Percentiles rank a stretch among this genome's conserved stretches.
Conservation (phyloP, 2,329 filamentous ascomycete genomes). For the Cadophora sp. region DNA sequence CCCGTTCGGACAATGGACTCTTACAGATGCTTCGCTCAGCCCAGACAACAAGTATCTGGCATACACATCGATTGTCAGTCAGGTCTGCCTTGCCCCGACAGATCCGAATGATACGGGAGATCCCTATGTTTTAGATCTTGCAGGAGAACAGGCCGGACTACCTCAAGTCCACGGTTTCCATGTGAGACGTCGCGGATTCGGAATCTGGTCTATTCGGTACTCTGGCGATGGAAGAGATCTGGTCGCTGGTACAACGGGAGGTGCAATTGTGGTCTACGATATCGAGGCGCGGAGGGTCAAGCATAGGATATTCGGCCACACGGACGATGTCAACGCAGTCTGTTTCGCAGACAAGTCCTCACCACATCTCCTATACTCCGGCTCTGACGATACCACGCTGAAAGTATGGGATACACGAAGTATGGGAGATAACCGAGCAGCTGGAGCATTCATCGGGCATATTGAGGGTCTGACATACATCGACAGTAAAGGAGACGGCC, state of each 20-base stretch:
- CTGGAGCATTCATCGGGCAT: slow-evolving; percentile 71
- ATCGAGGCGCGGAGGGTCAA: slow-evolving; percentile 81
- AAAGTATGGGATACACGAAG: slow-evolving; percentile 97
- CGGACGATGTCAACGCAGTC: slow-evolving; percentile 93
- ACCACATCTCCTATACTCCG: slow-evolving; percentile 94
- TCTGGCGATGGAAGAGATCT: slow-evolving; percentile 91
- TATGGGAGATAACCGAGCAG: slow-evolving; percentile 81
- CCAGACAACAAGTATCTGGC: slow-evolving; percentile 92
- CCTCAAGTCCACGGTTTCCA: slow-evolving; percentile 10
- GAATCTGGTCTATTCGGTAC: slow-evolving; percentile 91
- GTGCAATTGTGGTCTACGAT: slow-evolving; percentile 88
- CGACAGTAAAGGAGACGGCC: slow-evolving; percentile 72
- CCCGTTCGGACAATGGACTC: slow-evolving; percentile 90
- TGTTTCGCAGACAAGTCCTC: slow-evolving; percentile 90
- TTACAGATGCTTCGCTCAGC: slow-evolving; percentile 90
- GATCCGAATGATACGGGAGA: slow-evolving; percentile 83
- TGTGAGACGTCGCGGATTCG: slow-evolving; percentile 49
- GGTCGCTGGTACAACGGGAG: slow-evolving; percentile 83
- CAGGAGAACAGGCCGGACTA: slow-evolving; percentile 51
- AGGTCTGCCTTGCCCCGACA: slow-evolving; percentile 86
- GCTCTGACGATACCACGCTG: slow-evolving; percentile 90
- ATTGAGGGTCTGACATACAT: slow-evolving; percentile 72
- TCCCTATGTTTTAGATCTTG: slow-evolving; percentile 79
- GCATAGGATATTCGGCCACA: slow-evolving; percentile 69
- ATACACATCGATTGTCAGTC: slow-evolving; percentile 86